These are phyloP conservation scores for Enteropsectra breve DNA, from an alignment of 371 early-diverging fungal species.

Conservation along the genomic window DNA sequence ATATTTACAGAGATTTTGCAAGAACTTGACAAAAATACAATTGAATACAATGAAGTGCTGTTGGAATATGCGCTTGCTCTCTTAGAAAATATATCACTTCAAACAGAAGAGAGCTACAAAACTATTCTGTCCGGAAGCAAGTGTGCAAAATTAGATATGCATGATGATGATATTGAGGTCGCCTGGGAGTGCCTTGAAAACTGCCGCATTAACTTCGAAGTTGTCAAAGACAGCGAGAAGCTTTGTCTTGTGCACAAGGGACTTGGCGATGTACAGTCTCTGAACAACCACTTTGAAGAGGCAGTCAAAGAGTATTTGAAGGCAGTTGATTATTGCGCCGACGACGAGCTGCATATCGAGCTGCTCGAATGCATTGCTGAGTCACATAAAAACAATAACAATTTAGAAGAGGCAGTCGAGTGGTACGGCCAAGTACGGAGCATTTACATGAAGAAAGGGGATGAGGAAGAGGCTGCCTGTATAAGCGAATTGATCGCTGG, in stretches of 20 bases:
- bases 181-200: conserved; percentile 57
- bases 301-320: conserved; percentile 40
- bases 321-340: conserved; percentile 1
- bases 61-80: conserved; percentile 56
- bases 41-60: conserved; percentile 37
- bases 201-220: conserved; percentile 37
- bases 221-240: conserved; percentile 27
- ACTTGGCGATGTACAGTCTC: conserved; percentile 49
- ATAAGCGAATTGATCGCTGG: background rate
- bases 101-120: conserved; percentile 22
- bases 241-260: conserved; percentile 35
- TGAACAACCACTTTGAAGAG: conserved; percentile 51
- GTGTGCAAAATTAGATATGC: too few species aligned
- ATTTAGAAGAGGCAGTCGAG: conserved; percentile 5
- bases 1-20: conserved; percentile 49
- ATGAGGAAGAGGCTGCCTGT: background rate
- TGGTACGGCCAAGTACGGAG: conserved; percentile 20
- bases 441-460: conserved; percentile 1
- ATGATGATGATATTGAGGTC: conserved; percentile 57
- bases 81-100: conserved; percentile 27
- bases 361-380: conserved; percentile 20
- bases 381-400: background rate
- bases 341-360: background rate
- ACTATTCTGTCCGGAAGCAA: conserved; percentile 29
- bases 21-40: conserved; percentile 28